Evolutionary conservation across 1,284 basidiomycete genomes (phyloP).

Genomic region (Neotropicomus parvogracilis): DNA sequence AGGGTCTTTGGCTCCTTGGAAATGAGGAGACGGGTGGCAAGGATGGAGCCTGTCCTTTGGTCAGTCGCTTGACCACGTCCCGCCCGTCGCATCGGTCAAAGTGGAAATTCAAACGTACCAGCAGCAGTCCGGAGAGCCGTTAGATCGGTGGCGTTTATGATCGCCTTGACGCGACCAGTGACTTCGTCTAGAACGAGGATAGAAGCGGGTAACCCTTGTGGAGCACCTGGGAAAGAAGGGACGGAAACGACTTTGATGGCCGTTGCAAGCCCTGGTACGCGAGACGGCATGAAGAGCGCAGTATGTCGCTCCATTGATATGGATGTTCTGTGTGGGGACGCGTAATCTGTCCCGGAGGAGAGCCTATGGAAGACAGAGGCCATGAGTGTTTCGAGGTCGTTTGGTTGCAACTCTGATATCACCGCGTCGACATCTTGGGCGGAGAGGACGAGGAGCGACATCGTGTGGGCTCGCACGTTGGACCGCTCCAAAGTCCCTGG

Average conservation of each 20-base stretch:
- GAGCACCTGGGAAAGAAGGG: slow-evolving; percentile 42
- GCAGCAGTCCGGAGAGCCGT: slow-evolving; percentile 81
- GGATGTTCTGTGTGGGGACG: slow-evolving; percentile 49
- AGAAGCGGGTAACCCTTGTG: slow-evolving; percentile 66
- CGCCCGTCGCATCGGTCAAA: background rate
- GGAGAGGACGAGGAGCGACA: slow-evolving; percentile 53
- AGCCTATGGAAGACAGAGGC: slow-evolving; percentile 47
- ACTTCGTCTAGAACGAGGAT: slow-evolving; percentile 74
- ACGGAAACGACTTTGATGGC: slow-evolving; percentile 74
- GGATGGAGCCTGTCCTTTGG: slow-evolving; percentile 58
- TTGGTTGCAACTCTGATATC: slow-evolving; percentile 38
- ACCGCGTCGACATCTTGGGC: slow-evolving; percentile 46
- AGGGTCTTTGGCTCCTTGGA: slow-evolving; percentile 44
- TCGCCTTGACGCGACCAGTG: slow-evolving; percentile 62
- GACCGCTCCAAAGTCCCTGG: no score
- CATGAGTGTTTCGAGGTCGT: slow-evolving; percentile 52
- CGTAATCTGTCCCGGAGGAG: slow-evolving; percentile 31
- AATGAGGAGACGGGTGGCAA: slow-evolving; percentile 58
- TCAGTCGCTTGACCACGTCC: background rate
- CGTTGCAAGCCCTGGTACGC: slow-evolving; percentile 45
- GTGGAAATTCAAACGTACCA: slow-evolving; percentile 41
- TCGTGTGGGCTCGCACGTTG: slow-evolving; percentile 1
- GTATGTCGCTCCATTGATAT: slow-evolving; percentile 50
- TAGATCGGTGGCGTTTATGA: slow-evolving; percentile 73
- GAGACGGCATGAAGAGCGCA: slow-evolving; percentile 70